These are phyloP conservation scores for Curvularia sp. DNA, from an alignment of 2,329 filamentous ascomycete genomes.

Conservation along the genomic window DNA sequence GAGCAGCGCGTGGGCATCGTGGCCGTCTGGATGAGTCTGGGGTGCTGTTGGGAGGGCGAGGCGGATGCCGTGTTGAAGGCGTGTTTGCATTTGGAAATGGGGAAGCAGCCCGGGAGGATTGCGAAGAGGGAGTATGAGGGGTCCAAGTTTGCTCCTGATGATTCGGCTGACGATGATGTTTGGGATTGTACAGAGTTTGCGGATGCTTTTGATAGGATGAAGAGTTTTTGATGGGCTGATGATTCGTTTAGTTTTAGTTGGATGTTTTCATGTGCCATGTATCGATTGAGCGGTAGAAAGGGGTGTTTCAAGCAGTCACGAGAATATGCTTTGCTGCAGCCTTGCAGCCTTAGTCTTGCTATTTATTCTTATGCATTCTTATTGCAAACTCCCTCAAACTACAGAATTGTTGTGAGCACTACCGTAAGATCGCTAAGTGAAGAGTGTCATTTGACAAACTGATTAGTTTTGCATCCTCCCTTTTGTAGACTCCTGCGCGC, in stretches of 20 bases:
- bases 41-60: conserved; percentile 32
- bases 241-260: too few relatives aligned
- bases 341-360: neutral
- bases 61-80: conserved; percentile 26
- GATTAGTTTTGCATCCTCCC: neutral
- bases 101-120: conserved; percentile 15
- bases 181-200: conserved; percentile 41
- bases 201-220: conserved; percentile 31
- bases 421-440: neutral
- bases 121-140: conserved; percentile 29
- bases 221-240: neutral
- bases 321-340: neutral
- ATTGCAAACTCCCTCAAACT: neutral
- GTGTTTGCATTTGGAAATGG: conserved; percentile 39
- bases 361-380: neutral
- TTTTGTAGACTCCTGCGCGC: too few relatives aligned
- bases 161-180: conserved; percentile 32
- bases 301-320: neutral
- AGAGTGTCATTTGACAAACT: neutral
- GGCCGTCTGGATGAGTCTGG: conserved; percentile 35
- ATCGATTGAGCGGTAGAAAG: too few relatives aligned
- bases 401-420: neutral
- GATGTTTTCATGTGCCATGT: too few relatives aligned
- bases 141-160: conserved; percentile 31
- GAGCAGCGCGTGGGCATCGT: conserved; percentile 38